Percentiles rank a stretch among this genome's conserved stretches.
Conservation (phyloP, 2,329 filamentous ascomycete species). For the Rhytidhysteron rufulum region DNA sequence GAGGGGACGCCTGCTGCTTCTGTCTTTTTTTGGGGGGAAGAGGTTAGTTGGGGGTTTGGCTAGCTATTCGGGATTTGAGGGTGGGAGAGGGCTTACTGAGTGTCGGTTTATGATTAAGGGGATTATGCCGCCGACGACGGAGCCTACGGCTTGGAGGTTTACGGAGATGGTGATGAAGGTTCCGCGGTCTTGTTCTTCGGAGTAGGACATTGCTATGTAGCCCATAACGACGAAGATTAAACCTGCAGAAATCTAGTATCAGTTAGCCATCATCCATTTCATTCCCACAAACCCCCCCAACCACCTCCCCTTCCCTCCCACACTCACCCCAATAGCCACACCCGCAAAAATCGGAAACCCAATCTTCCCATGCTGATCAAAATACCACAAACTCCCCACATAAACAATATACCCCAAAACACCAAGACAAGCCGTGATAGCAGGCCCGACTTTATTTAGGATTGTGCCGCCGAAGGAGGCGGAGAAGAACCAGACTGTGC, state of each 20-base stretch:
- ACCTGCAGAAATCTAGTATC: conserved; percentile 12
- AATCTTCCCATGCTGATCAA: conserved; percentile 17
- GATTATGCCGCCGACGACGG: conserved; percentile 24
- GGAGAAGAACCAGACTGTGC: conserved; percentile 25
- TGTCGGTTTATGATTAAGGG: conserved; percentile 24
- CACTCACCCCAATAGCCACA: conserved; percentile 22
- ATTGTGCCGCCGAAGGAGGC: conserved; percentile 21
- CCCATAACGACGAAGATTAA: conserved; percentile 29
- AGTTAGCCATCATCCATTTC: neutral
- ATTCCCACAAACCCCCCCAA: no score
- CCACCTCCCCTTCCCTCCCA: no score
- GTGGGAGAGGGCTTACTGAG: conserved; percentile 5
- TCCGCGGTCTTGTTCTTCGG: conserved; percentile 31
- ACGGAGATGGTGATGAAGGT: conserved; percentile 24
- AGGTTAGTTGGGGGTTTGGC: no score
- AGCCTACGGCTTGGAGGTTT: conserved; percentile 28
- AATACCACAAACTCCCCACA: conserved; percentile 26
- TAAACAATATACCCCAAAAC: conserved; percentile 24
- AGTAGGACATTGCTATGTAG: conserved; percentile 29
- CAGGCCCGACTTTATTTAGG: conserved; percentile 23
- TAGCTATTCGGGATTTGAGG: no score
- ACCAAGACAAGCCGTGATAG: conserved; percentile 16
- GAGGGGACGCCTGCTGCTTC: conserved; percentile 11
- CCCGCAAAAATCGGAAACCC: conserved; percentile 21
- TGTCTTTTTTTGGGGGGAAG: neutral